Percentiles rank a stretch among this genome's conserved stretches.
Evolutionary conservation across 176 grass and related monocot genomes (phyloP).

Genomic region (Oryza officinalis): DNA sequence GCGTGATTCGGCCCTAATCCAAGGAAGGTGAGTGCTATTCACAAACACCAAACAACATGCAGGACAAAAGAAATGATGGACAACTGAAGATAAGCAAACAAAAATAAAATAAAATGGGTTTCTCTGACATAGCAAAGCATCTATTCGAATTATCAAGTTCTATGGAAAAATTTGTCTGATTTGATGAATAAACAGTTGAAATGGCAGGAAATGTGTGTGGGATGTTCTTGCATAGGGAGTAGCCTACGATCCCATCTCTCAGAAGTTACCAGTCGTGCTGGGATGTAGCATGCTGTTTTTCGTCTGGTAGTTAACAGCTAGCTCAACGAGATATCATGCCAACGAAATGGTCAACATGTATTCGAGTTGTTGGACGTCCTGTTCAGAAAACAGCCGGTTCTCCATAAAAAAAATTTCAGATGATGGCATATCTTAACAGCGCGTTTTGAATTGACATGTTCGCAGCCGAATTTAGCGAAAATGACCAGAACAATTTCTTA

Average conservation of each 20-base stretch:
- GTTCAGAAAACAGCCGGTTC: constrained; percentile 19
- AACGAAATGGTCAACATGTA: constrained; percentile 36
- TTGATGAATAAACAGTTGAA: neutral
- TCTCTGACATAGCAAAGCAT: neutral
- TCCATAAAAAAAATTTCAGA: neutral
- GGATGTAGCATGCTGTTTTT: constrained; percentile 1
- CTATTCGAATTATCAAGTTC: neutral
- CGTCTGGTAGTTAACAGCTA: constrained; percentile 13
- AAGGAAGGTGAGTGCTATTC: too few species aligned
- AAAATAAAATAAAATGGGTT: neutral
- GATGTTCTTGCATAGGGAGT: neutral
- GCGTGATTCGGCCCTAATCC: too few species aligned
- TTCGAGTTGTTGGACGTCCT: constrained; percentile 29
- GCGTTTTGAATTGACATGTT: constrained; percentile 8
- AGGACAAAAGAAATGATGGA: neutral
- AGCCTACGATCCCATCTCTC: neutral
- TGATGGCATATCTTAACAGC: neutral
- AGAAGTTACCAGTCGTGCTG: neutral
- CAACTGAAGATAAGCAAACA: neutral
- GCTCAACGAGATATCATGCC: neutral
- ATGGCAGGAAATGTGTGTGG: neutral
- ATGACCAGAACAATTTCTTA: neutral
- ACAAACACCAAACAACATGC: too few species aligned
- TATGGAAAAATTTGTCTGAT: neutral
- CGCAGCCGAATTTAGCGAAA: neutral